Percentiles rank a stretch among this genome's conserved stretches.
These are phyloP conservation scores for Solanum paucissectum DNA, from an alignment of 257 asterid genomes.

Conservation along the genomic window DNA sequence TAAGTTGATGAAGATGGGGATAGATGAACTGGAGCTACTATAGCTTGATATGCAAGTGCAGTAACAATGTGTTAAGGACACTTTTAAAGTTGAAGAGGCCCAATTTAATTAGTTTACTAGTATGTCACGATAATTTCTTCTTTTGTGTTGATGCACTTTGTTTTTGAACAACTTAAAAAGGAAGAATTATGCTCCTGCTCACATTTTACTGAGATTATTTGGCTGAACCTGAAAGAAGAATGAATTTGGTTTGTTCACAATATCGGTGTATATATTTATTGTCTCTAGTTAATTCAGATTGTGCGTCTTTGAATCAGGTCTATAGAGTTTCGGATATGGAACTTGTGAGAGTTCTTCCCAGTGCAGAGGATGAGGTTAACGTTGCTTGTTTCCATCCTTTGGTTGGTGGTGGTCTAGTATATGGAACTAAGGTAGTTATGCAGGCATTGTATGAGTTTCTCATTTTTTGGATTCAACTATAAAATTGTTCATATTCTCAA, in stretches of 20 bases:
- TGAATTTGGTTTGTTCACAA: not conserved
- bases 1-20: not conserved
- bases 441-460: not conserved
- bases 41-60: not conserved
- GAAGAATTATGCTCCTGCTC: not conserved
- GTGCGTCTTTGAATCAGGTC: constrained; percentile 31
- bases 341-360: constrained; percentile 91
- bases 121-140: not conserved
- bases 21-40: not conserved
- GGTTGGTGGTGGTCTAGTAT: constrained; percentile 93
- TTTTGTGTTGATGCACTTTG: not conserved
- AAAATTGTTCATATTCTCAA: not conserved
- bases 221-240: not conserved
- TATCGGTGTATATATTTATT: not conserved
- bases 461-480: not conserved
- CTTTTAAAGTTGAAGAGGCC: not conserved
- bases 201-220: not conserved
- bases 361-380: constrained; percentile 97
- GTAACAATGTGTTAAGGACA: not conserved
- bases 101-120: not conserved
- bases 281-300: constrained; percentile 5
- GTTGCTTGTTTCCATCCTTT: constrained; percentile 97
- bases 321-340: constrained; percentile 94
- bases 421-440: constrained; percentile 82
- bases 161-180: not conserved